phyloP scores from a whole-genome alignment of 345 rosid genomes.

The Citrus unshiu region DNA sequence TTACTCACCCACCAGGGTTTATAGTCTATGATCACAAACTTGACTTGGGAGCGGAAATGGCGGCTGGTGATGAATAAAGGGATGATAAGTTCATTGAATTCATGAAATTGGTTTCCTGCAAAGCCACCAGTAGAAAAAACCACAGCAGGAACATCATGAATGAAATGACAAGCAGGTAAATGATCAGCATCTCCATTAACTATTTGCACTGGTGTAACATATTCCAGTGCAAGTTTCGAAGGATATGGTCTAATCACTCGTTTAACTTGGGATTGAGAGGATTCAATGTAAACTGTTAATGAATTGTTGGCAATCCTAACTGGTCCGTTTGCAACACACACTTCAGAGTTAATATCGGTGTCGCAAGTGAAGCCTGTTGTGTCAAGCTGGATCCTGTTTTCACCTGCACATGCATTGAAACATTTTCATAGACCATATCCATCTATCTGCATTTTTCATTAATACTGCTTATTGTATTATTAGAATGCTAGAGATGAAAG shows the following conservation, averaged over 20 bases:
- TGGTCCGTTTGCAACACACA: conserved; percentile 25
- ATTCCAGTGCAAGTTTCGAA: conserved; percentile 9
- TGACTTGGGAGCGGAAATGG: conserved; percentile 25
- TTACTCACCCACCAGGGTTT: conserved; percentile 33
- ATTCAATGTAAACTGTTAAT: conserved; percentile 17
- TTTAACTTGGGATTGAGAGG: conserved; percentile 11
- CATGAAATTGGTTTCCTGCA: conserved; percentile 37
- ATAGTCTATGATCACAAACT: conserved; percentile 33
- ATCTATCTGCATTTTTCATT: too few species aligned
- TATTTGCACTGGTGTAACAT: conserved; percentile 25
- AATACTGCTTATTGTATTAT: background rate
- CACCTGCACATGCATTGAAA: conserved; percentile 18
- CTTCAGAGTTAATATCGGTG: conserved; percentile 20
- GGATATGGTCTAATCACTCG: conserved; percentile 29
- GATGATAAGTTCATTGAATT: conserved; percentile 37
- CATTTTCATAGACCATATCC: background rate
- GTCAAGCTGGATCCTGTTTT: conserved; percentile 26
- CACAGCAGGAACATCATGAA: conserved; percentile 25
- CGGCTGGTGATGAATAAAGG: conserved; percentile 43
- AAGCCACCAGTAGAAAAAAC: conserved; percentile 40
- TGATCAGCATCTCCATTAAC: conserved; percentile 7
- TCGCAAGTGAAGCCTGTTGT: conserved; percentile 30
- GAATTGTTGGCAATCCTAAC: conserved; percentile 23
- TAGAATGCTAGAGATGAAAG: background rate
- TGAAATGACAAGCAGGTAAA: conserved; percentile 22